Conservation (phyloP, 1,139 yeast genomes). For the Blastobotrys raffinosifermentans region DNA sequence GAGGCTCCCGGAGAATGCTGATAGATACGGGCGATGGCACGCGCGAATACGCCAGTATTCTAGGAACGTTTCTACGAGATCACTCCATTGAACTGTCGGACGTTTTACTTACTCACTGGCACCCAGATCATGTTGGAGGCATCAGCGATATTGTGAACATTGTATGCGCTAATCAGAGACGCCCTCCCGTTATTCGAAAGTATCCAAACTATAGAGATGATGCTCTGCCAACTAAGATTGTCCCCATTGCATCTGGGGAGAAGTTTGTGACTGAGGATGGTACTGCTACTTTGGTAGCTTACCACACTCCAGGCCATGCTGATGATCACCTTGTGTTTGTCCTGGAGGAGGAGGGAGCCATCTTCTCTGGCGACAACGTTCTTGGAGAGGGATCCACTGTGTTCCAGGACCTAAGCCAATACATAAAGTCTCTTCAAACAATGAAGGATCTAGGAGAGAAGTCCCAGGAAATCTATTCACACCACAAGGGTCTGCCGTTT, state of each 20-base stretch:
- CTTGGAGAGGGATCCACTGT: constrained; percentile 37
- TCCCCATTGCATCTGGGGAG: constrained; percentile 27
- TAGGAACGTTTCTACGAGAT: constrained; percentile 23
- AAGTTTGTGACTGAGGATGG: constrained; percentile 26
- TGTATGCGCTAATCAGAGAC: constrained; percentile 5
- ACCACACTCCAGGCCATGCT: constrained; percentile 38
- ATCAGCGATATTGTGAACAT: constrained; percentile 18
- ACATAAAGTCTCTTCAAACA: constrained; percentile 28
- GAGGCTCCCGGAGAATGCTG: constrained; percentile 30
- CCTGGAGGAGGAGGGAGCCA: constrained; percentile 31
- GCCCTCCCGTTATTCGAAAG: constrained; percentile 5
- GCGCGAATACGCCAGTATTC: constrained; percentile 26
- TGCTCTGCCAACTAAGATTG: constrained; percentile 3
- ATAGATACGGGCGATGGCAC: constrained; percentile 38
- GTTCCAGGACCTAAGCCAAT: constrained; percentile 30
- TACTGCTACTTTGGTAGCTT: constrained; percentile 27
- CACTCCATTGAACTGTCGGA: constrained; percentile 27
- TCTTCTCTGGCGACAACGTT: constrained; percentile 37
- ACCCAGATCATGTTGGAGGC: constrained; percentile 36
- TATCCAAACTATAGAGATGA: constrained; percentile 4
- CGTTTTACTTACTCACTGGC: constrained; percentile 37
- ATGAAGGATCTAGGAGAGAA: constrained; percentile 19
- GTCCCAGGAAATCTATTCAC: constrained; percentile 2
- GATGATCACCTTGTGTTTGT: constrained; percentile 35
- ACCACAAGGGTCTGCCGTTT: constrained; percentile 4